These are phyloP conservation scores for Schoenoplectus triqueter DNA, from an alignment of 202 grass and related monocot genomes.

Conservation along the genomic window DNA sequence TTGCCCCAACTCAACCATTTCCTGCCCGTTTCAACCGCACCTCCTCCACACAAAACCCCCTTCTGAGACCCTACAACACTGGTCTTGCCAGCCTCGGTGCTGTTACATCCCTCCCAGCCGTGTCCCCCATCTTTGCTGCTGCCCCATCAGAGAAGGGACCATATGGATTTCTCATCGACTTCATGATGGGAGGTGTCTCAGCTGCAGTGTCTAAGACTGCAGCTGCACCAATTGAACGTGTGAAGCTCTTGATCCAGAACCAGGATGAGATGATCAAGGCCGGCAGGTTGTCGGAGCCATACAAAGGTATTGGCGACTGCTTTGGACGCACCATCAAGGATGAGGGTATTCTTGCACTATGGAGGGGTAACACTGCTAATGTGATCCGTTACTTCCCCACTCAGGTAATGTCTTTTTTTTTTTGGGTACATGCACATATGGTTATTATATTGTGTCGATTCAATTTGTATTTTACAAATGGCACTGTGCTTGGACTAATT, in stretches of 20 bases:
- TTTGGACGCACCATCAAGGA: conserved; percentile 56
- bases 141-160: conserved; percentile 55
- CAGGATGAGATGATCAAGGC: conserved; percentile 70
- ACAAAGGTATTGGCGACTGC: conserved; percentile 69
- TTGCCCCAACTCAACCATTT: conserved; percentile 41
- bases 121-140: conserved; percentile 51
- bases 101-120: conserved; percentile 38
- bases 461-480: background rate
- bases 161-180: conserved; percentile 61
- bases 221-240: conserved; percentile 71
- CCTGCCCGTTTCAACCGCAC: conserved; percentile 44
- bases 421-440: background rate
- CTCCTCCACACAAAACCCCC: conserved; percentile 15
- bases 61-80: conserved; percentile 41
- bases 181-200: conserved; percentile 68
- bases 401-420: conserved; percentile 41
- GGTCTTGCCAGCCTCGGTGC: conserved; percentile 36
- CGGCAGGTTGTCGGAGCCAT: conserved; percentile 63
- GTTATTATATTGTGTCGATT: background rate
- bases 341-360: conserved; percentile 55
- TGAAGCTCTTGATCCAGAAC: conserved; percentile 75
- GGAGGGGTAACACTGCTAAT: conserved; percentile 71
- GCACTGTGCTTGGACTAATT: background rate
- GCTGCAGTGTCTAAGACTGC: conserved; percentile 70
- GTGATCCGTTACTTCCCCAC: conserved; percentile 74